Percentiles rank a stretch among this genome's conserved stretches.
Conservation (phyloP, 768 basidiomycete genomes). For the Kwoniella sp. region DNA sequence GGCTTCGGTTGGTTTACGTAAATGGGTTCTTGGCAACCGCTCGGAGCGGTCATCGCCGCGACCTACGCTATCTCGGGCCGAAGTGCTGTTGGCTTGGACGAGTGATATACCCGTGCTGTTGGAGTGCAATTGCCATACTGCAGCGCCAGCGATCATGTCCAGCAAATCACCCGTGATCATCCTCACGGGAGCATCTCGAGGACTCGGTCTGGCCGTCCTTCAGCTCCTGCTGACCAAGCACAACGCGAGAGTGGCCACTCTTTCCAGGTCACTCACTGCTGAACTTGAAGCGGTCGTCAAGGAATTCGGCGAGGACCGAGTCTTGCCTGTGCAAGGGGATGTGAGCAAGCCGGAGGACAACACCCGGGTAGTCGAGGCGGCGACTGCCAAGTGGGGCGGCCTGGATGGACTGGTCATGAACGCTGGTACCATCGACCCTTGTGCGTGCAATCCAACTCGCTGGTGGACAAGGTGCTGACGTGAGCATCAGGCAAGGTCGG, state of each 20-base stretch:
- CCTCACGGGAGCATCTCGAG: slow-evolving; percentile 75
- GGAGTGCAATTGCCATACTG: no score
- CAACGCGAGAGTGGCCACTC: slow-evolving; percentile 65
- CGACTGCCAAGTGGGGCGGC: slow-evolving; percentile 57
- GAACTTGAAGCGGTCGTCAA: slow-evolving; percentile 55
- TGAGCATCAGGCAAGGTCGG: slow-evolving; percentile 49
- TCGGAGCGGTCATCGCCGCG: no score
- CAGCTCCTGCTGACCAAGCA: slow-evolving; percentile 62
- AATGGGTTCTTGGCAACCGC: no score
- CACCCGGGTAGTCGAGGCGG: slow-evolving; percentile 56
- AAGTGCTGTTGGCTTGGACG: no score
- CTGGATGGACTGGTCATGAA: slow-evolving; percentile 79
- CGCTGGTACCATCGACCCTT: slow-evolving; percentile 72
- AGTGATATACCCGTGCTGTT: no score
- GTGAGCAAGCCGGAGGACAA: slow-evolving; percentile 53
- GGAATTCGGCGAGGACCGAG: slow-evolving; percentile 24
- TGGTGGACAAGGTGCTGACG: background rate
- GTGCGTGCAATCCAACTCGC: slow-evolving; percentile 37
- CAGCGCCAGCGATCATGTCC: no score
- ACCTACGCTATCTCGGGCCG: no score
- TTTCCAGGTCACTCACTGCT: slow-evolving; percentile 67
- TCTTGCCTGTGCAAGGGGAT: slow-evolving; percentile 55
- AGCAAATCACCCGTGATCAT: slow-evolving; percentile 58
- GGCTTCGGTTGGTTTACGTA: no score
- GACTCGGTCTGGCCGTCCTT: slow-evolving; percentile 76